These are phyloP conservation scores for Aspergillus brasiliensis DNA, from an alignment of 2,329 filamentous ascomycete species.

Conservation along the genomic window DNA sequence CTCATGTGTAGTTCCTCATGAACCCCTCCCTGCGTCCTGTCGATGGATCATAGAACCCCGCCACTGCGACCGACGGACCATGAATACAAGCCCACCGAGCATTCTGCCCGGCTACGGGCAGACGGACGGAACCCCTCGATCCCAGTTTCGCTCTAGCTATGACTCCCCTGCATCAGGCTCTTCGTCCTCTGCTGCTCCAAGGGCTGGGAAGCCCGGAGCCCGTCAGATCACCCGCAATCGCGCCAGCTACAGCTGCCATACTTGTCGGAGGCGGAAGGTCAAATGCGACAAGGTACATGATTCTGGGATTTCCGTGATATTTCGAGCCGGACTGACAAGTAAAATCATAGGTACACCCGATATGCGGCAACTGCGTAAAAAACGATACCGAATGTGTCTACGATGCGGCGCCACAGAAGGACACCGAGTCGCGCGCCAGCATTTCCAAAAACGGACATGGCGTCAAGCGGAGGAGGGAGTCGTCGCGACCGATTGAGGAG, in stretches of 20 bases:
- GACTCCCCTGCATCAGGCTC: conserved; percentile 8
- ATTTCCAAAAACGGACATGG: conserved; percentile 28
- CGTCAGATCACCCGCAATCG: conserved; percentile 52
- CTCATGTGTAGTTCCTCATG: conserved; percentile 12
- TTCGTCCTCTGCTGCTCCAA: conserved; percentile 7
- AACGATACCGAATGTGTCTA: conserved; percentile 48
- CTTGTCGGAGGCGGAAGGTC: conserved; percentile 50
- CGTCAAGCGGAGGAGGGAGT: conserved; percentile 39
- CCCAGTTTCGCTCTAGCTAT: conserved; percentile 11
- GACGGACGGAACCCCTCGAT: conserved; percentile 4
- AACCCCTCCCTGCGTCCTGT: conserved; percentile 14
- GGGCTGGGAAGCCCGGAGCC: conserved; percentile 26
- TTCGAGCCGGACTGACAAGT: background rate
- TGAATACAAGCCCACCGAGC: conserved; percentile 23
- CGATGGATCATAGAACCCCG: conserved; percentile 25
- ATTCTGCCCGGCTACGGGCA: conserved; percentile 16
- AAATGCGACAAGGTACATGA: conserved; percentile 47
- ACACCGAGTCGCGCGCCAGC: conserved; percentile 16
- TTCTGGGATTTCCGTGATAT: background rate
- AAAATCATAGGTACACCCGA: conserved; percentile 42
- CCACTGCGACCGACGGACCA: conserved; percentile 23
- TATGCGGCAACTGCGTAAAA: conserved; percentile 50
- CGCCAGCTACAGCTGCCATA: conserved; percentile 51
- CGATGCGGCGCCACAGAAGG: conserved; percentile 36
- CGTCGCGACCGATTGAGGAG: conserved; percentile 30